A percentile compares a stretch with the other conserved stretches of the same genome.
Evolutionary conservation across 495 filamentous ascomycete genomes (phyloP).

Genomic region (Penicillium malachiteum): DNA sequence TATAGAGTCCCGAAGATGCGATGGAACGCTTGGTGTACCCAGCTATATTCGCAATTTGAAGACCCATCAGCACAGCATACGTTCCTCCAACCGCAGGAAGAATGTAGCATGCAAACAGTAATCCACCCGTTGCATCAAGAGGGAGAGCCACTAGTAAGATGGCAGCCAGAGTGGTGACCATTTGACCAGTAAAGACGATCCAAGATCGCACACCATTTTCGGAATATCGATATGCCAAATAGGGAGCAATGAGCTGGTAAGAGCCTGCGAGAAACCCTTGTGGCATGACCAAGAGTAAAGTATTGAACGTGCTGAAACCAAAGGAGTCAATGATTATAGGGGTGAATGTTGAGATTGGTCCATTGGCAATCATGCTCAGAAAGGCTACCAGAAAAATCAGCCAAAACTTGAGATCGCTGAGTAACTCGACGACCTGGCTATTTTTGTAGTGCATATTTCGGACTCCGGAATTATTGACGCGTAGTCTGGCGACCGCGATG

Average conservation of each 20-base stretch:
- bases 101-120: conserved; percentile 44
- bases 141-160: conserved; percentile 39
- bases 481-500: conserved; percentile 49
- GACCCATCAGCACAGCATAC: conserved; percentile 36
- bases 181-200: conserved; percentile 6
- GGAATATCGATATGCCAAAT: conserved; percentile 23
- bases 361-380: conserved; percentile 44
- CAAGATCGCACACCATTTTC: conserved; percentile 1
- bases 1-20: conserved; percentile 35
- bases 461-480: conserved; percentile 44
- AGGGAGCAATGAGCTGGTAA: conserved; percentile 34
- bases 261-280: conserved; percentile 37
- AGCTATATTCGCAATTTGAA: conserved; percentile 47
- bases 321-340: conserved; percentile 46
- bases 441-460: conserved; percentile 49
- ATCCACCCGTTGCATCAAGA: conserved; percentile 27
- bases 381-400: conserved; percentile 39
- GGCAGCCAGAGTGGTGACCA: conserved; percentile 30
- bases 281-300: conserved; percentile 43
- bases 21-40: conserved; percentile 45
- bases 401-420: conserved; percentile 47
- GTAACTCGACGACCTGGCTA: conserved; percentile 45
- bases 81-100: conserved; percentile 27
- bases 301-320: conserved; percentile 44
- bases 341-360: conserved; percentile 37